Evolutionary conservation across 257 asterid species (phyloP).

Genomic region (Solanum chiquidenum): DNA sequence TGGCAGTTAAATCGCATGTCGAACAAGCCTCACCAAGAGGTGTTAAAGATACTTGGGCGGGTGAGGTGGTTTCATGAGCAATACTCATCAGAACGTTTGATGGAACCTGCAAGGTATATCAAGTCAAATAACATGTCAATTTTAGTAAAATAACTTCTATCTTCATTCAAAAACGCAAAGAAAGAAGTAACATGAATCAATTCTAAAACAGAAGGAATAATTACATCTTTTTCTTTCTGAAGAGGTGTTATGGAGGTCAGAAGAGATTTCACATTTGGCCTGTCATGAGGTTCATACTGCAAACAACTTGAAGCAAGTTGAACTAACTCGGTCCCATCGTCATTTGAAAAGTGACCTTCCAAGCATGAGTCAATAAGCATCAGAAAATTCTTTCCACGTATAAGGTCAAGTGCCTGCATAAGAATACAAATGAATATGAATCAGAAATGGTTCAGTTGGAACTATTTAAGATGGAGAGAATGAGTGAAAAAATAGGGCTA

Average conservation of each 20-base stretch:
- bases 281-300: slow-evolving; percentile 36
- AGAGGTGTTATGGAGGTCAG: slow-evolving; percentile 26
- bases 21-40: slow-evolving; percentile 47
- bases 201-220: neutral
- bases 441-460: neutral
- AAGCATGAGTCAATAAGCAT: slow-evolving; percentile 40
- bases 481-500: neutral
- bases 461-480: neutral
- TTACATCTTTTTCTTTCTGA: slow-evolving; percentile 32
- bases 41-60: slow-evolving; percentile 8
- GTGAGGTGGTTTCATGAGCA: slow-evolving; percentile 19
- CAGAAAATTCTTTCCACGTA: slow-evolving; percentile 28
- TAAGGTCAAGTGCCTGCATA: slow-evolving; percentile 41
- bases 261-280: slow-evolving; percentile 32
- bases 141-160: neutral
- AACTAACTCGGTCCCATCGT: slow-evolving; percentile 29
- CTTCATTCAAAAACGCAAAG: neutral
- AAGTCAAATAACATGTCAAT: neutral
- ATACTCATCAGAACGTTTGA: slow-evolving; percentile 30
- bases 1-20: slow-evolving; percentile 28
- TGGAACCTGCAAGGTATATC: slow-evolving; percentile 23
- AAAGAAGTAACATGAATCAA: neutral
- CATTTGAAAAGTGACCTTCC: slow-evolving; percentile 36
- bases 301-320: slow-evolving; percentile 32
- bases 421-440: neutral